A percentile compares a stretch with the other conserved stretches of the same genome.
These are phyloP conservation scores for Quercus ilex DNA, from an alignment of 306 rosid genomes.

Conservation along the genomic window DNA sequence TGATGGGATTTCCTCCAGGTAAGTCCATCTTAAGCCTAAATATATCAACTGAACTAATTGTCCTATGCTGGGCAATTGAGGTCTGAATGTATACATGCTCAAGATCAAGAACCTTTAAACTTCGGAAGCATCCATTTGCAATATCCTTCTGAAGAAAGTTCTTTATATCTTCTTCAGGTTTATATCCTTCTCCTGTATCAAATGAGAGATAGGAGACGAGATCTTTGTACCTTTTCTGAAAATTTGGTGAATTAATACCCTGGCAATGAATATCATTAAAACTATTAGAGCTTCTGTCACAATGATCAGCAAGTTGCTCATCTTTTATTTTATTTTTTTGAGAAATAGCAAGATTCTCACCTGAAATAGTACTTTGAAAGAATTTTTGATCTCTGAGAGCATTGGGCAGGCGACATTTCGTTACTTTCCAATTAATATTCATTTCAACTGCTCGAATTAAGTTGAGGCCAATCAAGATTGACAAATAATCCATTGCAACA, in stretches of 20 bases:
- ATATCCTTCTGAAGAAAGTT: constrained; percentile 19
- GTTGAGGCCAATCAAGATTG: not conserved
- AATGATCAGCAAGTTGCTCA: constrained; percentile 15
- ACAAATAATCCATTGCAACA: not conserved
- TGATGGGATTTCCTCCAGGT: constrained; percentile 21
- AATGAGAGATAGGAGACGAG: not conserved
- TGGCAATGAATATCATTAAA: constrained; percentile 9
- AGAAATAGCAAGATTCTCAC: too few species aligned
- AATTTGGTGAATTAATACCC: too few species aligned
- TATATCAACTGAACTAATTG: constrained; percentile 20
- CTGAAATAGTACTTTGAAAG: too few species aligned
- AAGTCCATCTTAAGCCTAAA: constrained; percentile 37
- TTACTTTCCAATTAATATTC: constrained; percentile 2
- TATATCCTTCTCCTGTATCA: constrained; percentile 14
- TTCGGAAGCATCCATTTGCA: not conserved
- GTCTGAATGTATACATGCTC: constrained; percentile 27
- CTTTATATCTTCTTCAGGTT: constrained; percentile 28
- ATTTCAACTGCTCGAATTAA: constrained; percentile 14
- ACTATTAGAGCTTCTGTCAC: not conserved
- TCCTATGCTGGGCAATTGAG: constrained; percentile 25
- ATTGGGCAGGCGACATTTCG: constrained; percentile 15
- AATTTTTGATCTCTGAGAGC: not conserved
- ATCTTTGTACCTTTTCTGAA: not conserved
- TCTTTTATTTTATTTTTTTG: too few species aligned
- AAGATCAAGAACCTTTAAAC: constrained; percentile 13